Evolutionary conservation across 495 filamentous ascomycete genomes (phyloP), one percentile per base, ranked within the genome.

Genomic region (Neurospora discreta): DNA sequence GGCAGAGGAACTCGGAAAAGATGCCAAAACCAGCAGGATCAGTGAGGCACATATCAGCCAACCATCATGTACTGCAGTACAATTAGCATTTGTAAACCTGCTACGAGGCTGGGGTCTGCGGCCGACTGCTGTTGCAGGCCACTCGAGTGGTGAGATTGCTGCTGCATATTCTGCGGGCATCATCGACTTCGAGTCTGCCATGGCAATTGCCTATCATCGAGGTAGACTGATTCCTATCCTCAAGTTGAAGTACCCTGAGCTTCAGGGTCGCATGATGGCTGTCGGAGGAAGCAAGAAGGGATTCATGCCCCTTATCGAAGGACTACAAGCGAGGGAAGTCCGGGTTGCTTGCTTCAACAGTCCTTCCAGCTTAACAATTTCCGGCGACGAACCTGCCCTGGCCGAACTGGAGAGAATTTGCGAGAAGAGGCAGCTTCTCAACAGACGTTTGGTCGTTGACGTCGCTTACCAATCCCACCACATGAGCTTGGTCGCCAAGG

Each of bases 391-490:
- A 67, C 78, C 78, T 13, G 85, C 84, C 18, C 78, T 89, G 30
- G 78, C 82, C n/a, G 81, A 86, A 70, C 77, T 90, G 11, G 79
- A 85, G 68, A 73, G 77, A 16, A 78, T 81, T 0, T 79, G 87
- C 68, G 75, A 83, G 30, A 78, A 80, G 18, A 82, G 84, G 23
- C 74, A 83, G 33, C 71, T 86, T 16, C 90, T 90, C 75, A 82
- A 79, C 58, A 81, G 88, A 60, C 81, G 82, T 15, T 83, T 91
- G 0, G 78, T 81, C 18, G 87, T 91, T n/a, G 82, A 87, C 39
- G 80, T 84, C 30, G 89, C 89, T 1, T 92, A 89, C 73, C 90
- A 92, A 74, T 90, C 89, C 3, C 84, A 85, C 68, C 87, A 91
- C 72, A 91, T 91, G 85, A 75, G 82, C 46, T 72, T 82, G 42